phyloP scores from a whole-genome alignment of 73 alveolate genomes.

The Paramecium sexaurelia region DNA sequence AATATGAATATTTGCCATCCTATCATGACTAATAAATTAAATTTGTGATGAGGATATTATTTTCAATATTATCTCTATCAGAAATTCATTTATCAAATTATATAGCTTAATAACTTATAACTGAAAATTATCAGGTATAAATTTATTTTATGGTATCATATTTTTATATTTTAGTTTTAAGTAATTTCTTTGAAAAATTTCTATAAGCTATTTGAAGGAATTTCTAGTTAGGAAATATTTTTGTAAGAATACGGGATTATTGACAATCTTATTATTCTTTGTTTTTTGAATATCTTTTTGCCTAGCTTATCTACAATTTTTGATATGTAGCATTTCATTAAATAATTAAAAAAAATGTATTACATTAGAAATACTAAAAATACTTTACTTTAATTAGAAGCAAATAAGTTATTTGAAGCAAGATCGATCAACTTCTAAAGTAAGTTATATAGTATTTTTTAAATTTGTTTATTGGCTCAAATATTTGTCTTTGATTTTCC shows the following conservation, averaged over 20 bases:
- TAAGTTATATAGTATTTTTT: not conserved
- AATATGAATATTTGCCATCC: not conserved
- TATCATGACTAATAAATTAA: no score
- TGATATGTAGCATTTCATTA: not conserved
- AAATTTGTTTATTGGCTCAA: not conserved
- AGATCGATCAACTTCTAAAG: not conserved
- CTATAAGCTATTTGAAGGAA: not conserved
- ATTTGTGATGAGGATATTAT: not conserved
- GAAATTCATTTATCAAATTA: not conserved
- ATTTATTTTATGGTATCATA: not conserved
- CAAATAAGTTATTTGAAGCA: not conserved
- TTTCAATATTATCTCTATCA: not conserved
- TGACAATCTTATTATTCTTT: not conserved
- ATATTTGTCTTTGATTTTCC: not conserved
- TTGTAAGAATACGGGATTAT: not conserved
- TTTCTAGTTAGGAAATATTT: not conserved
- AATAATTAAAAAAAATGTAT: not conserved
- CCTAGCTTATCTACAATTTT: not conserved
- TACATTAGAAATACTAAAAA: not conserved
- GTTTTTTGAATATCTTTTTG: not conserved
- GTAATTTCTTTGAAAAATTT: not conserved
- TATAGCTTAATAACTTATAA: not conserved
- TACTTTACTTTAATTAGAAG: not conserved
- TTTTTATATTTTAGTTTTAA: not conserved
- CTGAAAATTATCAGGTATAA: not conserved